Evolutionary conservation across 148 eudicot genomes (phyloP), one percentile per base, ranked within the genome.

Genomic region (Rhododendron ovatum): DNA sequence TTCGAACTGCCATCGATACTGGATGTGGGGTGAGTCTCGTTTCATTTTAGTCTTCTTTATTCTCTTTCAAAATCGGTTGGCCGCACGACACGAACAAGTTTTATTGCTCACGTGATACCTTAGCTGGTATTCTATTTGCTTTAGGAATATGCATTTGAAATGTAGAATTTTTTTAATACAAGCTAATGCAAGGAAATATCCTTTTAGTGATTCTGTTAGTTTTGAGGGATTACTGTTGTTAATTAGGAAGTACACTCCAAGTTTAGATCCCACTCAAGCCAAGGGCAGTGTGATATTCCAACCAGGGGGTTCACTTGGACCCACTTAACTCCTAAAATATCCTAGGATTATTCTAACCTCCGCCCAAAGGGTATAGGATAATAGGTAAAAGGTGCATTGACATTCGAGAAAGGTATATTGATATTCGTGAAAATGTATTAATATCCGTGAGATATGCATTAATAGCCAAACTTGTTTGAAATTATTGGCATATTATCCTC

Each of bases 1-100:
- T 97, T 83, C 91, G 99, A 79, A 97, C 99, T 82, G 99, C 99
- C 79, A 93, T 97, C 78, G 99, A 97, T 83, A 97, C 99, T 83
- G 99, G 99, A 0, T 97, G 99, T 89, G 99, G 99, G 93, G 99
- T 97, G 83, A 93, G 98, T 93, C 20, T 30, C 33, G 55, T 37
- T n/a, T 48, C 57, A 28, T 45, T 48, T 30, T 48, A 3, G 63
- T 78, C 12, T 75, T 8, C 45, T 83, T 18, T 73, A 10, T 86
- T 30, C 35, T 55, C 33, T 35, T 78, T 78, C 22, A 17, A 4
- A 2, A 39, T 50, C 12, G 1, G 14, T 78, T 76, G 47, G 13
- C 37, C 10, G 22, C 78, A 75, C 22, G 8, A 37, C 7, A n/a
- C 17, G 6, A 76, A 22, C 24, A 41, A 41, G n/a, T 17, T 7